phyloP scores from a whole-genome alignment of 192 early-diverging fungal species.

The Coemansia sp. region DNA sequence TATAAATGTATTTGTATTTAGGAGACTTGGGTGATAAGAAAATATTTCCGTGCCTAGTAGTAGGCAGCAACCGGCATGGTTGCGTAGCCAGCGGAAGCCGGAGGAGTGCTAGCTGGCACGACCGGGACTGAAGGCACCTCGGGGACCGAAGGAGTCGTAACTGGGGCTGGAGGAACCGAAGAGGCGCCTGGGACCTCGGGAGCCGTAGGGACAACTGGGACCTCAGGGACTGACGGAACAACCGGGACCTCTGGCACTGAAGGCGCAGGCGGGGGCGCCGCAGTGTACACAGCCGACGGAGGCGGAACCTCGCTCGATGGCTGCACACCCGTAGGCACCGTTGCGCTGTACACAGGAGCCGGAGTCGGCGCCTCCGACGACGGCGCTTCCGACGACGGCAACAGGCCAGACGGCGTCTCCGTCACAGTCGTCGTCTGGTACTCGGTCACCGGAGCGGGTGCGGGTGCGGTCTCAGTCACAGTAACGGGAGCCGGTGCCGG shows the following conservation, averaged over 20 bases:
- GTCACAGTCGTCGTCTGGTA: conserved; percentile 24
- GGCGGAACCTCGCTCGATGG: conserved; percentile 27
- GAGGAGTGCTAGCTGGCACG: conserved; percentile 16
- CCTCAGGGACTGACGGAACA: background rate
- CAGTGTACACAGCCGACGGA: conserved; percentile 16
- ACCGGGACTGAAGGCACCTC: conserved; percentile 4
- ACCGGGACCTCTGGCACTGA: background rate
- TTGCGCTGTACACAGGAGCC: conserved; percentile 11
- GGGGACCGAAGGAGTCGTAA: background rate
- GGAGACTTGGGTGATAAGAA: background rate
- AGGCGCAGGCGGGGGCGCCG: conserved; percentile 1
- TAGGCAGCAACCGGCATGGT: conserved; percentile 13
- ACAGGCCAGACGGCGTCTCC: background rate
- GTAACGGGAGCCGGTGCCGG: conserved; percentile 17
- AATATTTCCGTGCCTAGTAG: background rate
- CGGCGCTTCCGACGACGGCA: conserved; percentile 4
- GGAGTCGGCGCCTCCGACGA: background rate
- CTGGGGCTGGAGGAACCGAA: conserved; percentile 6
- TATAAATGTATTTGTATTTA: background rate
- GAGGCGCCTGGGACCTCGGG: background rate
- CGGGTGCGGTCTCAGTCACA: conserved; percentile 24
- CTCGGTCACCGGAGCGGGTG: conserved; percentile 28
- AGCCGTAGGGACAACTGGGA: background rate
- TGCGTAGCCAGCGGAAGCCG: conserved; percentile 9
- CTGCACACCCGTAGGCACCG: background rate